These are phyloP conservation scores for Monosporascus sp. DNA, from an alignment of 2,329 filamentous ascomycete species.

Conservation along the genomic window DNA sequence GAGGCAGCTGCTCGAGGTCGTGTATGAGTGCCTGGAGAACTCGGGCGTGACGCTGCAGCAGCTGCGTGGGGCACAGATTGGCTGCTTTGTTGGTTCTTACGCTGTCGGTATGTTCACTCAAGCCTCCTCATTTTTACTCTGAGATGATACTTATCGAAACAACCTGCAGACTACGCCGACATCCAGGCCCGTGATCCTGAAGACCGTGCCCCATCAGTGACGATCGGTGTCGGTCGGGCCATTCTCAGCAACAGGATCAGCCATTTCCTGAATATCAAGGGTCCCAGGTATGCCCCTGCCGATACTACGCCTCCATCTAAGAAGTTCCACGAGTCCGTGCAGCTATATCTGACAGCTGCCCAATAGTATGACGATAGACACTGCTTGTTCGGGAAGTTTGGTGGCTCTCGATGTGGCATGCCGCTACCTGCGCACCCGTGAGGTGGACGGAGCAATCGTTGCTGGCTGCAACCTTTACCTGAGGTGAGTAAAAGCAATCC, in stretches of 20 bases:
- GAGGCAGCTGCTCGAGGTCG: slow-evolving; percentile 23
- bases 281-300: no score
- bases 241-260: slow-evolving; percentile 28
- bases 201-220: slow-evolving; percentile 6
- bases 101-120: no score
- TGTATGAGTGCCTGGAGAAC: slow-evolving; percentile 23
- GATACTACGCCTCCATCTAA: no score
- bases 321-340: neutral
- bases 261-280: slow-evolving; percentile 27
- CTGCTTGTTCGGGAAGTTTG: neutral
- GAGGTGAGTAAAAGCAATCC: no score
- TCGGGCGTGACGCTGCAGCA: slow-evolving; percentile 16
- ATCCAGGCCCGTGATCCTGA: slow-evolving; percentile 17
- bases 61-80: slow-evolving; percentile 9
- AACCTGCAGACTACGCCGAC: no score
- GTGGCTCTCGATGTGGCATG: neutral
- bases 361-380: neutral
- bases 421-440: neutral
- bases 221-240: slow-evolving; percentile 15
- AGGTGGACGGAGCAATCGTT: slow-evolving; percentile 7
- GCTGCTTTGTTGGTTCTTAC: slow-evolving; percentile 18
- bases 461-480: slow-evolving; percentile 26
- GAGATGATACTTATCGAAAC: no score
- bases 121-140: no score
- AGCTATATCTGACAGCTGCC: neutral